These are phyloP conservation scores for Fusarium chuoi DNA, from an alignment of 2,329 filamentous ascomycete genomes.

Conservation along the genomic window DNA sequence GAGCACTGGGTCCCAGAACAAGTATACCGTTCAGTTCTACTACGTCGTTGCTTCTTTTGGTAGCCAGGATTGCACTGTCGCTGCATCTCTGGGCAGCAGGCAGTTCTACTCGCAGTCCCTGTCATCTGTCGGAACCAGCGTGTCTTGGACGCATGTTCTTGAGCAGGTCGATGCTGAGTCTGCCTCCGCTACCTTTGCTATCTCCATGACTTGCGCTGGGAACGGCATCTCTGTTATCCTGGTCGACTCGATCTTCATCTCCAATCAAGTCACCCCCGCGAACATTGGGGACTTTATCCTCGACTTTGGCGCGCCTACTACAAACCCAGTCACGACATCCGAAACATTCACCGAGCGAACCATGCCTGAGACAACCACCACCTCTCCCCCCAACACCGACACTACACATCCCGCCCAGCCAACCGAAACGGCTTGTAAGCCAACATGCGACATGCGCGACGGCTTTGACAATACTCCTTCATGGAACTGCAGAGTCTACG, in stretches of 20 bases:
- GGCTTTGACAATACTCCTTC: accelerated
- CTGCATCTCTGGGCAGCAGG: not conserved
- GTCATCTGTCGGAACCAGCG: accelerated
- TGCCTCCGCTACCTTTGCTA: not conserved
- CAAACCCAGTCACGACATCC: not conserved
- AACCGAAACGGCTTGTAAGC: not conserved
- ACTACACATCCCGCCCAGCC: not conserved
- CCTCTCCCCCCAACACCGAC: not conserved
- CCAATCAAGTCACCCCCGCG: slow-evolving; percentile 18
- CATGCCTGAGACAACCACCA: too few relatives aligned
- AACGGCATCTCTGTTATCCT: not conserved
- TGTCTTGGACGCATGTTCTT: slow-evolving; percentile 8
- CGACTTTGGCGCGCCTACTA: not conserved
- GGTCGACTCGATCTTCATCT: slow-evolving; percentile 23
- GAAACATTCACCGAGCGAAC: not conserved
- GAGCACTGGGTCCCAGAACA: not conserved
- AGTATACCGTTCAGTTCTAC: slow-evolving; percentile 19
- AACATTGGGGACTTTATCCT: slow-evolving; percentile 15
- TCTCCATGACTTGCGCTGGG: not conserved
- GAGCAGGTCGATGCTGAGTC: not conserved
- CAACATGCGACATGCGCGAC: not conserved
- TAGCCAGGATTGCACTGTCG: not conserved
- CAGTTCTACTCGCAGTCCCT: slow-evolving; percentile 12
- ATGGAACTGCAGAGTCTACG: not conserved
- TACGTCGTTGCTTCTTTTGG: not conserved